phyloP scores from a whole-genome alignment of 345 rosid species.

The Erysimum cheiranthoides region DNA sequence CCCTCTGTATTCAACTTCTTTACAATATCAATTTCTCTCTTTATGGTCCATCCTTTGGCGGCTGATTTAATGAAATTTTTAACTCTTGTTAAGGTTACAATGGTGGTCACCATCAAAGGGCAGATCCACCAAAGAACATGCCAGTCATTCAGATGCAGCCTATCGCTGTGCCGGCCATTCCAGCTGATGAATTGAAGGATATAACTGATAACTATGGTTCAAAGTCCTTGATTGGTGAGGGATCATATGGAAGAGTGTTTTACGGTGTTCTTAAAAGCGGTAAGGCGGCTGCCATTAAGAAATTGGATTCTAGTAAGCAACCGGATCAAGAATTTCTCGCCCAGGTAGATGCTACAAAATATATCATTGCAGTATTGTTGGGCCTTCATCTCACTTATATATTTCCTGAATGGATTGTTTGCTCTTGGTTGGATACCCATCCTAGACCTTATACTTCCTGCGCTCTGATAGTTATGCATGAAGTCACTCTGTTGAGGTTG shows the following conservation, averaged over 20 bases:
- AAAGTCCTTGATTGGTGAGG: slow-evolving; percentile 82
- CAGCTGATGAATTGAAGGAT: slow-evolving; percentile 67
- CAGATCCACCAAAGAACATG: slow-evolving; percentile 46
- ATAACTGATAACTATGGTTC: slow-evolving; percentile 72
- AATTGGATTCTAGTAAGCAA: slow-evolving; percentile 89
- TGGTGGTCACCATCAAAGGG: slow-evolving; percentile 54
- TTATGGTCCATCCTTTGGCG: background rate
- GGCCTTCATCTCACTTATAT: background rate
- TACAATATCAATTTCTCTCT: background rate
- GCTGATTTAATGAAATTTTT: slow-evolving; percentile 1
- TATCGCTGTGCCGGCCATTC: slow-evolving; percentile 60
- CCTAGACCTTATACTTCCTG: background rate
- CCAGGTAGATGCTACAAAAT: slow-evolving; percentile 55
- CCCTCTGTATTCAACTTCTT: background rate
- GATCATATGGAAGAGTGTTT: slow-evolving; percentile 93
- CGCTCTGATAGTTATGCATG: background rate
- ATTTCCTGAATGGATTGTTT: background rate
- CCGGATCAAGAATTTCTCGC: slow-evolving; percentile 87
- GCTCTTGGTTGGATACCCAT: background rate
- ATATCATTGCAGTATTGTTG: slow-evolving; percentile 13
- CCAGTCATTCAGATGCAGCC: slow-evolving; percentile 58
- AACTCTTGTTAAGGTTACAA: slow-evolving; percentile 51
- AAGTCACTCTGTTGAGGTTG: background rate
- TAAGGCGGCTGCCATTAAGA: slow-evolving; percentile 80
- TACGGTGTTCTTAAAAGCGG: slow-evolving; percentile 70